A percentile compares a stretch with the other conserved stretches of the same genome.
These are phyloP conservation scores for Penicillium desertorum DNA, from an alignment of 495 filamentous ascomycete genomes.

Conservation along the genomic window DNA sequence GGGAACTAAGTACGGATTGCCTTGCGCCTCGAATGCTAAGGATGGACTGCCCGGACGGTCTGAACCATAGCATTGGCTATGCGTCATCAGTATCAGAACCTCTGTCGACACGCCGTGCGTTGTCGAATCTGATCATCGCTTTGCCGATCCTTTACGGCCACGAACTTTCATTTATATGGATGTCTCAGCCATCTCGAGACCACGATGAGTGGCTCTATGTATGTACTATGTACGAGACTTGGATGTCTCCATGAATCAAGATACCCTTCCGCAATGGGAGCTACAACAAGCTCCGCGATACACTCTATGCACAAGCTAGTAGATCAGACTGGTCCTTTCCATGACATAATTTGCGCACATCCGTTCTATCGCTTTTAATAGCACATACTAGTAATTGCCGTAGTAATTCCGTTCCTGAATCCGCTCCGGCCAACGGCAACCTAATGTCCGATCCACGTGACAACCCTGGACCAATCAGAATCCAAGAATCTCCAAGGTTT, in stretches of 20 bases:
- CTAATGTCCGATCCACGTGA: slow-evolving; percentile 17
- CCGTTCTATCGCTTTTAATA: neutral
- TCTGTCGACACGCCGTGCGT: slow-evolving; percentile 1
- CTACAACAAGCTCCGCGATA: neutral
- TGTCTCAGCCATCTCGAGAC: neutral
- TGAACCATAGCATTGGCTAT: slow-evolving; percentile 1
- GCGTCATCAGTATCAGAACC: neutral
- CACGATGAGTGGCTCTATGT: slow-evolving; percentile 5
- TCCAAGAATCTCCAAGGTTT: slow-evolving; percentile 15
- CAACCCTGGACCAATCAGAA: slow-evolving; percentile 24
- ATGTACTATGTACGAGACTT: slow-evolving; percentile 15
- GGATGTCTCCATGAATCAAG: slow-evolving; percentile 16
- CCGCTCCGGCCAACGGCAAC: slow-evolving; percentile 1
- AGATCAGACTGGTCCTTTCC: neutral
- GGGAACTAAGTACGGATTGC: neutral
- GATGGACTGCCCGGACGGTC: neutral
- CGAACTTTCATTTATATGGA: neutral
- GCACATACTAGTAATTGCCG: neutral
- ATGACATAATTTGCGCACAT: neutral
- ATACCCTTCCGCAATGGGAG: slow-evolving; percentile 14
- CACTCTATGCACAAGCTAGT: neutral
- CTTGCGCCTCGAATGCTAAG: slow-evolving; percentile 2
- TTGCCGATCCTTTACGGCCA: neutral
- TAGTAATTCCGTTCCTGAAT: slow-evolving; percentile 6
- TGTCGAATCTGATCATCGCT: neutral